Percentiles rank a stretch among this genome's conserved stretches.
phyloP scores from a whole-genome alignment of 2,329 filamentous ascomycete genomes.

The Nigrospora oryzae region DNA sequence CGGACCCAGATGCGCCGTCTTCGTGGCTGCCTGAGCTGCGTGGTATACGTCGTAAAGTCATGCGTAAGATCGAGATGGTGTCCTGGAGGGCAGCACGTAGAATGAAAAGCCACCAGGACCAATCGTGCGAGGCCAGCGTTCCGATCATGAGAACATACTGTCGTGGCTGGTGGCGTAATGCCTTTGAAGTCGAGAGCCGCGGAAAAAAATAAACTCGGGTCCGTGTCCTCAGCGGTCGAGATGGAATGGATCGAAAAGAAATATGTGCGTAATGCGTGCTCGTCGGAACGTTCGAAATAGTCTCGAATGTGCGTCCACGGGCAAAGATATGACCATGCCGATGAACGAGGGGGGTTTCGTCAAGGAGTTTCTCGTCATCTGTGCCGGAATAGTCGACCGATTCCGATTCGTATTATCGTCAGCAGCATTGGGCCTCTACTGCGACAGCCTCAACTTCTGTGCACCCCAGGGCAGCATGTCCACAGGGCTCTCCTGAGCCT shows the following conservation, averaged over 20 bases:
- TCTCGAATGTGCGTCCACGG: neutral
- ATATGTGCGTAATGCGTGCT: neutral
- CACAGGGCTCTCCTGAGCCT: conserved; percentile 3
- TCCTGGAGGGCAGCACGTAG: too few species aligned
- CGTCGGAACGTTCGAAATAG: neutral
- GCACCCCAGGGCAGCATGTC: neutral
- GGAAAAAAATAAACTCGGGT: too few species aligned
- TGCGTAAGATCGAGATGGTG: too few species aligned
- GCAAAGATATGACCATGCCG: neutral
- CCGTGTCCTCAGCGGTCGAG: too few species aligned
- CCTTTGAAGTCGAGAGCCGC: too few species aligned
- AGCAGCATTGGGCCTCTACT: conserved; percentile 1
- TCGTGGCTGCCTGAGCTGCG: too few species aligned
- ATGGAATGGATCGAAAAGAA: neutral
- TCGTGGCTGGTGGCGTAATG: too few species aligned
- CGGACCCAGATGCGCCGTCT: too few species aligned
- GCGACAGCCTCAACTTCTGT: conserved; percentile 2
- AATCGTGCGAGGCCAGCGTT: too few species aligned
- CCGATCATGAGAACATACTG: too few species aligned
- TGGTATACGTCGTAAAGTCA: too few species aligned
- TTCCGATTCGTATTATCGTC: conserved; percentile 6
- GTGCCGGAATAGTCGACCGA: neutral
- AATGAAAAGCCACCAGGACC: too few species aligned
- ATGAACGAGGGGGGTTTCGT: neutral
- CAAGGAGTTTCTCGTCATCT: neutral